Conservation (phyloP, 306 rosid species). For the Cotoneaster glaucophyllus region DNA sequence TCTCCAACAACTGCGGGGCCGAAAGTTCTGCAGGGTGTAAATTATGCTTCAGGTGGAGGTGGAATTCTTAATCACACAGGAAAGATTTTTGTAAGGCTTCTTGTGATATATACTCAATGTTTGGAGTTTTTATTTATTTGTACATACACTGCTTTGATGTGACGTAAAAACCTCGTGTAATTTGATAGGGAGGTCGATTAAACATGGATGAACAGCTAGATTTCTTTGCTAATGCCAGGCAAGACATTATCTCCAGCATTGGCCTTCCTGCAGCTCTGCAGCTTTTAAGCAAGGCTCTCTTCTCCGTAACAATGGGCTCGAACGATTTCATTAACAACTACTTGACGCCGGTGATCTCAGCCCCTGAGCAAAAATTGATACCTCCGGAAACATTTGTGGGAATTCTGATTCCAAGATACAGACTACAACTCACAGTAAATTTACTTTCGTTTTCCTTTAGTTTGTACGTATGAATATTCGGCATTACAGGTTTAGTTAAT, state of each 20-base stretch:
- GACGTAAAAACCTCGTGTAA: neutral
- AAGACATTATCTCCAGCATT: slow-evolving; percentile 42
- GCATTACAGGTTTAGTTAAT: too few species aligned
- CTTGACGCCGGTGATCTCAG: slow-evolving; percentile 30
- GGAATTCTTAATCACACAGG: slow-evolving; percentile 70
- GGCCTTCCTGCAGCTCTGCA: slow-evolving; percentile 36
- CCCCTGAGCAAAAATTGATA: slow-evolving; percentile 9
- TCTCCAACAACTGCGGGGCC: slow-evolving; percentile 53
- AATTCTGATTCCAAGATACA: slow-evolving; percentile 43
- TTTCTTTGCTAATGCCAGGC: slow-evolving; percentile 57
- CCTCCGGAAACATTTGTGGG: slow-evolving; percentile 43
- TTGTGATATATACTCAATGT: too few species aligned
- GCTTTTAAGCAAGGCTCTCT: slow-evolving; percentile 35
- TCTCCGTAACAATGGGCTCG: slow-evolving; percentile 55
- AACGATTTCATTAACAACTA: slow-evolving; percentile 70
- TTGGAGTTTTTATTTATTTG: too few species aligned
- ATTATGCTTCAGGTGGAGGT: slow-evolving; percentile 72
- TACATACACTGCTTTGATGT: neutral
- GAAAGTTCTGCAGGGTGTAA: slow-evolving; percentile 52
- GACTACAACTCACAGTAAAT: slow-evolving; percentile 50
- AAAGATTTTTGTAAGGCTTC: slow-evolving; percentile 41
- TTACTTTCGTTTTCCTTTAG: too few species aligned
- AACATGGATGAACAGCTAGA: slow-evolving; percentile 60
- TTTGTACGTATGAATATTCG: neutral
- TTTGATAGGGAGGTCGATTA: slow-evolving; percentile 49